A percentile compares a stretch with the other conserved stretches of the same genome.
Conservation (phyloP, 306 rosid species). For the Fragaria nilgerrensis region DNA sequence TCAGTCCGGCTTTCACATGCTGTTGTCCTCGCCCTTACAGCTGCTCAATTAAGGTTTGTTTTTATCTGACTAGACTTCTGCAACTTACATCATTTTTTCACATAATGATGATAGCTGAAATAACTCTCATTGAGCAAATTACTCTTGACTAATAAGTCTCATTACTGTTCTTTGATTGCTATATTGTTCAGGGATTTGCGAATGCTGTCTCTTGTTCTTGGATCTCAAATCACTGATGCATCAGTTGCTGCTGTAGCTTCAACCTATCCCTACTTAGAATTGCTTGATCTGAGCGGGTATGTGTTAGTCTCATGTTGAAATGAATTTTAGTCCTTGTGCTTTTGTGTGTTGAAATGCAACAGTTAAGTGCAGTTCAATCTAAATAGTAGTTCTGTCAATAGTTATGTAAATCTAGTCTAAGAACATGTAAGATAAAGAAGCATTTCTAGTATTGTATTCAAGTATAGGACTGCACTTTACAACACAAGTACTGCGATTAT, state of each 20-base stretch:
- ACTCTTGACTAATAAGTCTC: slow-evolving; percentile 18
- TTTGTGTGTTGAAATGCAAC: neutral
- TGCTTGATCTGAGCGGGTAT: slow-evolving; percentile 97
- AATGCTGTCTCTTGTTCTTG: slow-evolving; percentile 97
- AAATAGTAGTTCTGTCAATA: neutral
- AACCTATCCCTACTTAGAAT: slow-evolving; percentile 69
- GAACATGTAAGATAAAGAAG: neutral
- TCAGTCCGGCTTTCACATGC: slow-evolving; percentile 80
- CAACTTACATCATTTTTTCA: neutral
- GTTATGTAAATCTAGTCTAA: neutral
- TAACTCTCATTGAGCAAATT: neutral
- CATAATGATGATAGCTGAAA: neutral
- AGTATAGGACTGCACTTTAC: neutral
- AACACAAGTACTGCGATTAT: neutral
- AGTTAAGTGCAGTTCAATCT: neutral
- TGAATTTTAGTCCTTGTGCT: neutral
- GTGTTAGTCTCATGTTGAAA: slow-evolving; percentile 23
- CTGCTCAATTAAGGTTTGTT: slow-evolving; percentile 77
- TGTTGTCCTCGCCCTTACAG: slow-evolving; percentile 86
- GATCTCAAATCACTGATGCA: slow-evolving; percentile 91
- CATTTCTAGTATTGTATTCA: neutral
- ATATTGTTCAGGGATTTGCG: slow-evolving; percentile 58
- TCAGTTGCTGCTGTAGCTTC: slow-evolving; percentile 97
- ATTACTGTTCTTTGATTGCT: slow-evolving; percentile 25
- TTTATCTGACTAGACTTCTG: neutral